Base-by-base conservation (phyloP, 2,329 filamentous ascomycete genomes). In the Lachnellula willkommii region DNA sequence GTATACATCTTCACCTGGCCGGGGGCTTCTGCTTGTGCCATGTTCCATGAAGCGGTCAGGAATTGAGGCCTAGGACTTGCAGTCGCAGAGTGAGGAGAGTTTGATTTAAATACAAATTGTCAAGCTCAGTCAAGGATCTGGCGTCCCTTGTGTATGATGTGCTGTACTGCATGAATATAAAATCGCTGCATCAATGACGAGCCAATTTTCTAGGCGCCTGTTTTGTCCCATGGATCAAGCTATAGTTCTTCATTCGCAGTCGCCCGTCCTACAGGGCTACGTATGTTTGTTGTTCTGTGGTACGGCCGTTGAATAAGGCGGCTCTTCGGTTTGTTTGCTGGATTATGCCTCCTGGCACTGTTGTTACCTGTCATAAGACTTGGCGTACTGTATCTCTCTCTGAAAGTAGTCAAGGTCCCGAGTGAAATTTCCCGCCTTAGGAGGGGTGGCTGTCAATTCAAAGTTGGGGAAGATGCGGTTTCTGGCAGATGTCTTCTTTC, bases 261-360 rank as follows among this genome's bases (percentile, higher is more conserved):
- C 55, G 54, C 51, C 53, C 54, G 56, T 59, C 32, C 40, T 39
- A 63, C 60, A 55, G 26, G 46, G 43, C 43, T 62, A 61, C 55
- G 59, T 65, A 63, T 55, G 58, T 65, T 61, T 63, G 60, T 49
- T 60, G 54, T 22, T 47, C 49, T 49, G 61, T 66, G 59, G 53
- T 50, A 64, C 61, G 51, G 59, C 58, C 39, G 39, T 60, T 54
- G 57, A 42, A 52, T n/a, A 49, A 26, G 40, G 24, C 20, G 45
- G 55, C 57, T 63, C 60, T 58, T 55, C 40, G 36, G 42, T 57
- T 52, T 67, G 65, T 66, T 68, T 66, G 61, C 58, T 65, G 37
- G 54, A 32, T 59, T 59, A 60, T 63, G 54, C 53, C 53, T 60
- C 55, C 52, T 60, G 14, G 53, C 52, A 49, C 39, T 40, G n/a